Evolutionary conservation across 2,329 filamentous ascomycete species (phyloP), one percentile per base, ranked within the genome.

Genomic region (Onygenales sp.): DNA sequence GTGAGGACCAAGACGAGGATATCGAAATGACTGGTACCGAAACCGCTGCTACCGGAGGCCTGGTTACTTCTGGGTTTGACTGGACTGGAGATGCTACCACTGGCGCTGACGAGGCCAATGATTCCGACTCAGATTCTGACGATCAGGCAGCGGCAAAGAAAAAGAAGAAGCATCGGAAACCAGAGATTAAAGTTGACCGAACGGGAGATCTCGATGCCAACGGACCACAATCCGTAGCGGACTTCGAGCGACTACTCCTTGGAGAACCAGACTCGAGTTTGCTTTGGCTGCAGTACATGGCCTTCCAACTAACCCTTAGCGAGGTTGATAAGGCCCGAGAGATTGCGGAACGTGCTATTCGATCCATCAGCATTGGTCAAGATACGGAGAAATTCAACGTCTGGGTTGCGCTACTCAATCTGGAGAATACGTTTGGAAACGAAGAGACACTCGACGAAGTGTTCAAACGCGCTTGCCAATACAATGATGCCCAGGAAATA

Each of bases 201-300:
- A 98, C 92, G 4, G 93, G 87, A n/a, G 88, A 95, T 62, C 81
- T 98, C 9, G 90, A 96, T 67, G 83, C 81, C 46, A 83, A 91
- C 61, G 92, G 92, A 0, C 93, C 93, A 2, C 90, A 94, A 67
- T 92, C 88, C 1, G 81, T 88, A 13, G 88, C 87, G 57, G 94
- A 98, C 70, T 98, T 90, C 68, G 94, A 98, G 73, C 86, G 93
- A 61, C 83, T 96, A 27, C 81, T 98, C 42, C 82, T 98, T 21
- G 88, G 90, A 53, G 87, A 95, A 67, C 90, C 93, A 2, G 90
- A 97, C 72, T 92, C 88, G n/a, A 94, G 92, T 0, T 78, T 86
- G 57, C 80, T 97, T 32, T 98, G 93, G 93, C 88, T 96, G 52
- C 82, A 88, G 59, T 98, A 98, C 74, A 97, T 98, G 89, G 90